Evolutionary conservation across 2,329 filamentous ascomycete species (phyloP), one percentile per base, ranked within the genome.

Genomic region (Cladophialophora carrionii): DNA sequence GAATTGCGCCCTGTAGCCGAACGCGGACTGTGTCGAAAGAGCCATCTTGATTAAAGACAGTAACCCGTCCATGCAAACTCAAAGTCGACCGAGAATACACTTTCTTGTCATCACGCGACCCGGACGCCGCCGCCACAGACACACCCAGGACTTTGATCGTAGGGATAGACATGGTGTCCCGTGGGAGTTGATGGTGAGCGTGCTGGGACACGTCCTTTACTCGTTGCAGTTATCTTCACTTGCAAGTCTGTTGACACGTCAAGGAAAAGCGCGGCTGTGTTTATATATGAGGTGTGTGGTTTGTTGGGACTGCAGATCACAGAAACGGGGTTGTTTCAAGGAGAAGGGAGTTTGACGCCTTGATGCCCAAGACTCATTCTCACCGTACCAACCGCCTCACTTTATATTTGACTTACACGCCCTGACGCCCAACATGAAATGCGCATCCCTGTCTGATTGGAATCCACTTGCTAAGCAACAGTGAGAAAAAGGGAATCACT

Each of bases 21-120:
- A 68, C 51, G 6, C 52, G 52, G 49, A 68, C 64, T n/a, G 43
- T 61, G 46, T 68, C 67, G 58, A 68, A 68, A 26, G 58, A 57
- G 14, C 49, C 62, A 34, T 64, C 66, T 24, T 66, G 63, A 24
- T 62, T 61, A 37, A 57, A 60, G 9, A 65, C 49, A 7, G 51
- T 64, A 20, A 68, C 57, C 8, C 67, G 64, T 34, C 64, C 64
- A 34, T 68, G 64, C 4, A 68, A 57, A 31, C 62, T 64, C 10
- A 66, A 46, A 3, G 52, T 48, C 3, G 63, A 57, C 8, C 4
- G 52, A 56, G 41, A 5, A 6, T 46, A 52, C 31, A 53, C 31
- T 60, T 66, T 66, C 46, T 61, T 54, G 32, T 68, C 54, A 4
- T 49, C 5, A 3, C 32, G 43, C 20, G 49, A 62, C n/a, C 29